Evolutionary conservation across 73 alveolate species (phyloP), one percentile per base, ranked within the genome.

Genomic region (Symbiodinium pilosum): DNA sequence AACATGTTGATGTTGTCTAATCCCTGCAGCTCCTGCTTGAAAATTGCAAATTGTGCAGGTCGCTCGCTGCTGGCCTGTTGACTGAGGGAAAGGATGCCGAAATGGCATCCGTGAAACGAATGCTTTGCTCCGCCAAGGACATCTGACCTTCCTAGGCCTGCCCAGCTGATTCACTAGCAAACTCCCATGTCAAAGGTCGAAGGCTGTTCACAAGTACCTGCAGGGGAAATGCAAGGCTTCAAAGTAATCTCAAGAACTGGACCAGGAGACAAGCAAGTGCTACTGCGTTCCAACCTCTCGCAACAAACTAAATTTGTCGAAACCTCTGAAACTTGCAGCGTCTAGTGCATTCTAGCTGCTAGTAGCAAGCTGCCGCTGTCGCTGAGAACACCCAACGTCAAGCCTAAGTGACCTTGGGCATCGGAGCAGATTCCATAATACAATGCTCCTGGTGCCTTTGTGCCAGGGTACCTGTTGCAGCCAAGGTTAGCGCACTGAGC

Each of bases 121-220:
- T n/a, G n/a, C n/a, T 47, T 47, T 47, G 59, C 59, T 9, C 14
- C 59, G 14, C 59, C 59, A 47, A 9, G 21, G 59, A 14, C 59
- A 6, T 47, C 59, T n/a, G n/a, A 73, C 41, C 28, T 36, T 73
- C 85, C 44, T 34, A 36, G 44, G 41, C 43, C 7, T 40, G 59
- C n/a, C n/a, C n/a, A n/a, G n/a, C n/a, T n/a, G n/a, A n/a, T n/a
- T n/a, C n/a, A n/a, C n/a, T n/a, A n/a, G n/a, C n/a, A 9, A 87
- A 91, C 8, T 20, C 52, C 96, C 96, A 91, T 4, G 40, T 64
- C 71, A 91, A 52, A 3, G 96, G 96, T 30, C 96, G 69, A 2
- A 91, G 87, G 87, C 96, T 91, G 87, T 91, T 91, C 54, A 91
- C 30, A 24, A 91, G 75, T 77, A 91, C 96, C 96, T 91, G 77